Evolutionary conservation across 2,329 filamentous ascomycete species (phyloP).

Genomic region (Fusarium citri): DNA sequence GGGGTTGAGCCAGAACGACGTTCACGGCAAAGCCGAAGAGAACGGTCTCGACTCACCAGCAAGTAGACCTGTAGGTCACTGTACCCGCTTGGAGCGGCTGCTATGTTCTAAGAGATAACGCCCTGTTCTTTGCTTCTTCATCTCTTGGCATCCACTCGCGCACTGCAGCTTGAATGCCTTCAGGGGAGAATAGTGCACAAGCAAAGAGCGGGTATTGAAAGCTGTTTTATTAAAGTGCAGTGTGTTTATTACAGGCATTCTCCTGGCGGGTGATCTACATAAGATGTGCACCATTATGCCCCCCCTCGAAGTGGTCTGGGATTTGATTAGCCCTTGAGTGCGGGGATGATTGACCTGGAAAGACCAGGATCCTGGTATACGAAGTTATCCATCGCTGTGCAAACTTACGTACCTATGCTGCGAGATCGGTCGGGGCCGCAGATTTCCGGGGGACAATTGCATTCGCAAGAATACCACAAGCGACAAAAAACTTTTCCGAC

Average conservation of each 20-base stretch:
- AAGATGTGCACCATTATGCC: constrained; percentile 46
- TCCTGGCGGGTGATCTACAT: constrained; percentile 43
- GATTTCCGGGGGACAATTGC: neutral
- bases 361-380: constrained; percentile 20
- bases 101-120: constrained; percentile 6
- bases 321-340: constrained; percentile 28
- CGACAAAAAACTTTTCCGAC: constrained; percentile 5
- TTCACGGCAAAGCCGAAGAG: constrained; percentile 46
- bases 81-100: constrained; percentile 32
- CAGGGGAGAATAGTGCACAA: neutral
- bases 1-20: constrained; percentile 39
- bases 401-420: neutral
- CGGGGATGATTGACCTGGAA: constrained; percentile 19
- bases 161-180: constrained; percentile 8
- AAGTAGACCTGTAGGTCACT: constrained; percentile 21
- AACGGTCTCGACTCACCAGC: constrained; percentile 45
- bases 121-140: constrained; percentile 4
- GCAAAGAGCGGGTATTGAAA: neutral
- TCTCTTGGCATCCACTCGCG: neutral
- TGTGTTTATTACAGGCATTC: constrained; percentile 14
- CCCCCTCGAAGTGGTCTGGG: constrained; percentile 16
- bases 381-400: constrained; percentile 1
- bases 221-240: constrained; percentile 6
- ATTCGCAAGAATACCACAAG: neutral
- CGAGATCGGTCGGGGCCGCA: neutral